Conservation (phyloP, 1,284 basidiomycete genomes). For the Ustilago cynodontis region DNA sequence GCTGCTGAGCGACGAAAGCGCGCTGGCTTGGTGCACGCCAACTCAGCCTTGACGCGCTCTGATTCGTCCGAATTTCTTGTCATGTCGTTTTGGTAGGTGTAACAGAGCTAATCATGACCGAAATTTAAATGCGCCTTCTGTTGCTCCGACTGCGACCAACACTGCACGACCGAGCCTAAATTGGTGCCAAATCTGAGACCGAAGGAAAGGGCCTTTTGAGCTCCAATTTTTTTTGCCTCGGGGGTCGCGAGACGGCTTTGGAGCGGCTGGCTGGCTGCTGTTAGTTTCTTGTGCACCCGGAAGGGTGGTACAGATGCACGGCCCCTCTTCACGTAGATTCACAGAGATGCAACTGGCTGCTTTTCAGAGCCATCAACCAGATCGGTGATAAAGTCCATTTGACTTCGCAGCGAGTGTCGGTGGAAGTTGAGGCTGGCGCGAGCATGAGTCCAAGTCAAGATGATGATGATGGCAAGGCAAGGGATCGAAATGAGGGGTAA, state of each 20-base stretch:
- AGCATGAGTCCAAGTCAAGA: not conserved
- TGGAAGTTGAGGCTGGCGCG: not conserved
- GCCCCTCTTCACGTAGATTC: not conserved
- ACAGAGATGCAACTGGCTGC: too few relatives aligned
- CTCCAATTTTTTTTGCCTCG: slow-evolving; percentile 4
- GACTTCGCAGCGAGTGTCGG: not conserved
- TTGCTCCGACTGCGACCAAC: not conserved
- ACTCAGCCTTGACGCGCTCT: too few relatives aligned
- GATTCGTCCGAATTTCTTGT: too few relatives aligned
- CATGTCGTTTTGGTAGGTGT: too few relatives aligned
- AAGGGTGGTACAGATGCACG: not conserved
- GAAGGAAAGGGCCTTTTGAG: not conserved
- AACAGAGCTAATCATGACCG: too few relatives aligned
- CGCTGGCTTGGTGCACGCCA: not conserved
- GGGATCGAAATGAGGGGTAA: not conserved
- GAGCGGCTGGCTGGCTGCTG: not conserved
- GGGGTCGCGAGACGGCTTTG: slow-evolving; percentile 4
- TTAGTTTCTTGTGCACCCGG: not conserved
- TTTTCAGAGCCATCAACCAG: too few relatives aligned
- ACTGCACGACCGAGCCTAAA: not conserved
- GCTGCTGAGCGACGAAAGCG: not conserved
- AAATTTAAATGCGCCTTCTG: too few relatives aligned
- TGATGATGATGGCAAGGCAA: not conserved
- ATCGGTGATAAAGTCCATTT: too few relatives aligned
- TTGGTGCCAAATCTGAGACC: not conserved